Evolutionary conservation across 176 grass and related monocot genomes (phyloP).

Genomic region (Oryza meyeriana): DNA sequence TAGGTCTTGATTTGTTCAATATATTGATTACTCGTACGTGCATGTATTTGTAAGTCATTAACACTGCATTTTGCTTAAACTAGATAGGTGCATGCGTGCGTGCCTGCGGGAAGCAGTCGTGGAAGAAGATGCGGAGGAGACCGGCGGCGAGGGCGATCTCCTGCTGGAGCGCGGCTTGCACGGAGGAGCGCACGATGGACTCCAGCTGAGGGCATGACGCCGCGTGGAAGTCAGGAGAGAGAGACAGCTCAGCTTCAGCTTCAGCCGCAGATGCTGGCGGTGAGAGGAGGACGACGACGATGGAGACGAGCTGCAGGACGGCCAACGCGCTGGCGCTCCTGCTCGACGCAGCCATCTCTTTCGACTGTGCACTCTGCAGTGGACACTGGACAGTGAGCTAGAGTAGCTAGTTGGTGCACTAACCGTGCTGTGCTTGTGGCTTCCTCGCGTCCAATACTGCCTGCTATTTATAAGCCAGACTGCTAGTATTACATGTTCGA

Average conservation of each 20-base stretch:
- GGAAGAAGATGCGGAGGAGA: conserved; percentile 38
- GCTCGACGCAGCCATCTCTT: not conserved
- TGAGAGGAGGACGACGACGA: not conserved
- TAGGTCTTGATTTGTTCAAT: not conserved
- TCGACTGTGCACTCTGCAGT: not conserved
- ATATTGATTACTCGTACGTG: not conserved
- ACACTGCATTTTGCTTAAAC: not conserved
- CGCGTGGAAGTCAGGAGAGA: not conserved
- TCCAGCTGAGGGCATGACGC: not conserved
- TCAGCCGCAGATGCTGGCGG: not conserved
- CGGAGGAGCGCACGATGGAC: not conserved
- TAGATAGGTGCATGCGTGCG: not conserved
- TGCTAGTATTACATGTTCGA: too few species aligned
- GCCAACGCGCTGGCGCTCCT: not conserved
- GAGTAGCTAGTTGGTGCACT: not conserved
- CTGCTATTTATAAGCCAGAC: not conserved
- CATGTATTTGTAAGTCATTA: not conserved
- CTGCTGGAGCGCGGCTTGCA: not conserved
- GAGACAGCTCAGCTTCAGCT: not conserved
- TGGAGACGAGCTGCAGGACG: not conserved
- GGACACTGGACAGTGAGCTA: not conserved
- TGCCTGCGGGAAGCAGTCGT: conserved; percentile 37
- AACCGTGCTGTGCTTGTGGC: not conserved
- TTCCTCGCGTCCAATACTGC: not conserved
- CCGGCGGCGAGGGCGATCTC: conserved; percentile 21